phyloP scores from a whole-genome alignment of 2,329 filamentous ascomycete species.

The Tolypocladium ovalisporum region DNA sequence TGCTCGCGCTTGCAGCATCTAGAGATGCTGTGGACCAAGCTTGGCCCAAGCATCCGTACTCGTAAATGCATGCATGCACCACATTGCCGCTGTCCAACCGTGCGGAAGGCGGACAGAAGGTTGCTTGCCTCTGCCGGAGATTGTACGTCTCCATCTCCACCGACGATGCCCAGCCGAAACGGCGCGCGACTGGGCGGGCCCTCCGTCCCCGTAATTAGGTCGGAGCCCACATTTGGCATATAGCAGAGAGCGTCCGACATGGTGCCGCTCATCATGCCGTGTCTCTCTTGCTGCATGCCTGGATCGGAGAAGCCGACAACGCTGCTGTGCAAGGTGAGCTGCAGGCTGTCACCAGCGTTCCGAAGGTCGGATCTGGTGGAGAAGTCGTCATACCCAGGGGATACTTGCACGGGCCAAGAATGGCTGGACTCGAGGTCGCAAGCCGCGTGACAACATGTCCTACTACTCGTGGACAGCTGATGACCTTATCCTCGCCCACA shows the following conservation, averaged over 20 bases:
- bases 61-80: too few species aligned
- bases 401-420: neutral
- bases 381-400: too few species aligned
- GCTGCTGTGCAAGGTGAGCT: neutral
- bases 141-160: neutral
- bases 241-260: neutral
- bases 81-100: neutral
- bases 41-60: too few species aligned
- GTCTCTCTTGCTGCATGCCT: neutral
- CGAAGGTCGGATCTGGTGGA: neutral
- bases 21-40: too few species aligned
- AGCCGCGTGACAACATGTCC: neutral
- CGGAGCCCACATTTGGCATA: neutral
- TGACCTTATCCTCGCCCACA: neutral
- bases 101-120: neutral
- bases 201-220: too few species aligned
- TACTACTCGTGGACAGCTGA: neutral
- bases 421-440: neutral
- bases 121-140: neutral
- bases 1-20: too few species aligned
- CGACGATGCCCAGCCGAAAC: neutral
- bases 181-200: neutral
- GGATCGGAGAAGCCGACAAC: neutral
- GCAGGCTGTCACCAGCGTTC: neutral
- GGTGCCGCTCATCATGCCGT: neutral